These are phyloP conservation scores for Medicago lupulina DNA, from an alignment of 306 rosid species.

Conservation along the genomic window DNA sequence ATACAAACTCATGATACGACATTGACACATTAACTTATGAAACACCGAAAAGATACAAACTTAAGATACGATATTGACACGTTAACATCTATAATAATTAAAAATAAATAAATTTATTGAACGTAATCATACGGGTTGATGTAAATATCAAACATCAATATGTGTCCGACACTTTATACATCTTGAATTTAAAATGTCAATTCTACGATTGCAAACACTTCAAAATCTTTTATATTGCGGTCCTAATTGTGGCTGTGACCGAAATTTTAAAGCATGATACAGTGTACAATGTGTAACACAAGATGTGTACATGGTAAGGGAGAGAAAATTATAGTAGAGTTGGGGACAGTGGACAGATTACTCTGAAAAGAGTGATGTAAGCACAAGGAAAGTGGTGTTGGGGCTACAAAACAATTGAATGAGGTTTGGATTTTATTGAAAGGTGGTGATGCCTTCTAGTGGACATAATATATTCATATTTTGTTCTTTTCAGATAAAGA, in stretches of 20 bases:
- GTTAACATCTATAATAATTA: too few relatives aligned
- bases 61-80: too few relatives aligned
- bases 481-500: constrained; percentile 42
- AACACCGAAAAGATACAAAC: too few relatives aligned
- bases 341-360: constrained; percentile 56
- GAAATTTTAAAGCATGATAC: not conserved
- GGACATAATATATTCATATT: constrained; percentile 44
- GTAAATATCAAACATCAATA: too few relatives aligned
- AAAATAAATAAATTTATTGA: too few relatives aligned
- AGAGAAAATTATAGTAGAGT: constrained; percentile 45
- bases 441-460: constrained; percentile 43
- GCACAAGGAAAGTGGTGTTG: constrained; percentile 62
- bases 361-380: constrained; percentile 68
- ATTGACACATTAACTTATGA: too few relatives aligned
- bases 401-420: constrained; percentile 62
- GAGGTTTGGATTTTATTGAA: constrained; percentile 72
- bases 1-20: too few relatives aligned
- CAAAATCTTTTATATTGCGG: not conserved
- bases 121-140: too few relatives aligned
- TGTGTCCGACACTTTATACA: too few relatives aligned
- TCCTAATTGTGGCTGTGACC: not conserved
- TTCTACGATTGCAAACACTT: not conserved
- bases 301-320: constrained; percentile 51
- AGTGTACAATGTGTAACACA: constrained; percentile 39
- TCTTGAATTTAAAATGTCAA: too few relatives aligned